Percentiles rank a stretch among this genome's conserved stretches.
Evolutionary conservation across 1,284 basidiomycete species (phyloP).

Genomic region (Cystobasidium slooffiae): DNA sequence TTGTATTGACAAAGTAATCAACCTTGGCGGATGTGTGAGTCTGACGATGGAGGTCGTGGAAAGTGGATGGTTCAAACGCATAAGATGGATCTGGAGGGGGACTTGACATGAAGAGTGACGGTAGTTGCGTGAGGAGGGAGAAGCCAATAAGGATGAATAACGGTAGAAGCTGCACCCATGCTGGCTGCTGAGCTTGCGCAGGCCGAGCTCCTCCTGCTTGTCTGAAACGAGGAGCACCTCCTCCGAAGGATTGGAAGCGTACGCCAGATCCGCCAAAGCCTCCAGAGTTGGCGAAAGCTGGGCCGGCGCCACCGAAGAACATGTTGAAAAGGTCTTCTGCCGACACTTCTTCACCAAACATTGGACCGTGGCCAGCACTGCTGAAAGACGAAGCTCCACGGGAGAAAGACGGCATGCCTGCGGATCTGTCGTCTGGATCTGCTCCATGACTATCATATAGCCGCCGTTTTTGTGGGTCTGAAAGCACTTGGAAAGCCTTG

Average conservation of each 20-base stretch:
- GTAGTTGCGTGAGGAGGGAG: conserved; percentile 82
- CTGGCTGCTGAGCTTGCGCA: conserved; percentile 59
- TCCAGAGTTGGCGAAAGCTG: conserved; percentile 58
- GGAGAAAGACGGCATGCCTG: conserved; percentile 68
- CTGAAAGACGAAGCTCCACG: conserved; percentile 59
- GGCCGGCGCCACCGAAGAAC: conserved; percentile 83
- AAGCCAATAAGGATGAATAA: conserved; percentile 80
- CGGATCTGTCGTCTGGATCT: conserved; percentile 79
- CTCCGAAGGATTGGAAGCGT: conserved; percentile 59
- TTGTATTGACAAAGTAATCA: conserved; percentile 82
- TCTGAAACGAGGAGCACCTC: conserved; percentile 59
- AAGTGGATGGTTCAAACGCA: conserved; percentile 67
- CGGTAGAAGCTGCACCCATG: conserved; percentile 82
- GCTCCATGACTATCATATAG: conserved; percentile 81
- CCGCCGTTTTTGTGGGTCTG: conserved; percentile 86
- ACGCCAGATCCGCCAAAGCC: conserved; percentile 61
- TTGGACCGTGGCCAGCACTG: conserved; percentile 54
- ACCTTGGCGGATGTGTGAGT: conserved; percentile 73
- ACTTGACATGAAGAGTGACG: conserved; percentile 68
- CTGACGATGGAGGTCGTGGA: conserved; percentile 64
- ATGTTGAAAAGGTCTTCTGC: conserved; percentile 98
- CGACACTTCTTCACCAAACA: conserved; percentile 79
- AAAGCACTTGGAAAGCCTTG: conserved; percentile 62
- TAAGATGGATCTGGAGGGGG: conserved; percentile 79
- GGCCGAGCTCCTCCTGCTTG: conserved; percentile 56